Evolutionary conservation across 2,329 filamentous ascomycete genomes (phyloP), one percentile per base, ranked within the genome.

Genomic region (Sporothrix sp.): DNA sequence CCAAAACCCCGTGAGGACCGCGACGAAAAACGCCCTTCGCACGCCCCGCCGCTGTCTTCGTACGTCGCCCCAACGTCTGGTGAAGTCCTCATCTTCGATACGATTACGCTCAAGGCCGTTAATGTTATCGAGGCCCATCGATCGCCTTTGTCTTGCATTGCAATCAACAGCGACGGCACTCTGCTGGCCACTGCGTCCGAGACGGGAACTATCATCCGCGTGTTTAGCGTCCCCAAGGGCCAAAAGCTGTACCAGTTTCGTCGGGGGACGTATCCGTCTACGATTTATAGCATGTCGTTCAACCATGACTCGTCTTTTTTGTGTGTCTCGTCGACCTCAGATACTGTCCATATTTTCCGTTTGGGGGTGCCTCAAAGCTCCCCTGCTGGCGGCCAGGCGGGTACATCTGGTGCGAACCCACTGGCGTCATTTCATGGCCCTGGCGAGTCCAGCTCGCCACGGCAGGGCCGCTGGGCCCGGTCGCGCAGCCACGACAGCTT

Each of bases 211-310:
- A 95, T 98, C 54, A 95, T 98, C 57, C 83, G 93, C 14, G 89
- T 98, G 48, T 98, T 98, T 67, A 88, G 87, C 1, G 81, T 98
- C 1, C 93, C 93, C 3, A 81, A 83, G 56, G 93, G 87, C 10
- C 84, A 91, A 61, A 98, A 97, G 66, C 76, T 98, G 16, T 97
- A 90, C 66, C 91, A 98, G 64, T 98, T 98, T 69, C 81, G 93
- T 53, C 82, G 93, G 57, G 93, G 93, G 38, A 96, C 91, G 2
- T 96, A 96, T 67, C 93, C 93, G 0, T 90, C 90, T 2, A 85
- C 87, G 36, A 98, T 98, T 59, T 96, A 90, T 70, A 95, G 89
- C 78, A 96, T 98, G 89, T 95, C 90, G 1, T 98, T 98, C 70
- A 98, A 98, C 66, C 82, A 89, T 45, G 89, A 86, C 53, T 95